Evolutionary conservation across 2,329 filamentous ascomycete species (phyloP), one percentile per base, ranked within the genome.

Genomic region (Hymenoscyphus fructigenus): DNA sequence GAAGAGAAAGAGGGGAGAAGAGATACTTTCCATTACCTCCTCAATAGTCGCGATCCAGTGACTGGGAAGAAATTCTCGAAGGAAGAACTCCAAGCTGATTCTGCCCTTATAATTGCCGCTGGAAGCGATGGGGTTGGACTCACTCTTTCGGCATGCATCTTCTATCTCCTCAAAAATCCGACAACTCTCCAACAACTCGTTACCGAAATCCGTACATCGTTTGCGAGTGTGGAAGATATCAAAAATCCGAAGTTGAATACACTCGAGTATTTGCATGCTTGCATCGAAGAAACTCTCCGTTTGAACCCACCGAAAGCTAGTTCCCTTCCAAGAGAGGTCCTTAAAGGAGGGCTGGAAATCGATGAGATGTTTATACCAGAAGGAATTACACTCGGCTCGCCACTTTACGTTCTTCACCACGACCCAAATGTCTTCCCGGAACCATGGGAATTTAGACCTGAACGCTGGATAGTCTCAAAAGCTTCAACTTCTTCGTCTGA

Each of bases 221-320:
- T 83, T 63, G 60, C 61, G 0, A 68, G 60, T 0, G 72, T 78
- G 34, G 72, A 75, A 0, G 79, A 82, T 2, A 82, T 84, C 57
- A 76, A 70, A 17, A 65, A 79, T n/a, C 65, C 66, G 12, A 72
- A 72, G 2, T 71, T 76, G 1, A 41, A 60, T 7, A 57, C 17
- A 66, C 70, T 82, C 0, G 47, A 58, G 0, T 83, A 82, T 61
- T 74, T 82, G 69, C 67, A 76, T 3, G 81, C 80, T 1, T 77
- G 76, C 32, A 67, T 83, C 1, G 71, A 81, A 3, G 81, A 83
- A 69, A 71, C 75, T 0, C 70, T 84, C 36, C 75, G 82, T 6
- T 67, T 80, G 23, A 80, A 78, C 57, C 79, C 79, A 2, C 66
- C 66, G 23, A 62, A 62, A 15, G 36, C 63, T 26, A 62, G 56